Conservation (phyloP, 2,329 filamentous ascomycete genomes). For the Hymenotorrendiella dingleyae region DNA sequence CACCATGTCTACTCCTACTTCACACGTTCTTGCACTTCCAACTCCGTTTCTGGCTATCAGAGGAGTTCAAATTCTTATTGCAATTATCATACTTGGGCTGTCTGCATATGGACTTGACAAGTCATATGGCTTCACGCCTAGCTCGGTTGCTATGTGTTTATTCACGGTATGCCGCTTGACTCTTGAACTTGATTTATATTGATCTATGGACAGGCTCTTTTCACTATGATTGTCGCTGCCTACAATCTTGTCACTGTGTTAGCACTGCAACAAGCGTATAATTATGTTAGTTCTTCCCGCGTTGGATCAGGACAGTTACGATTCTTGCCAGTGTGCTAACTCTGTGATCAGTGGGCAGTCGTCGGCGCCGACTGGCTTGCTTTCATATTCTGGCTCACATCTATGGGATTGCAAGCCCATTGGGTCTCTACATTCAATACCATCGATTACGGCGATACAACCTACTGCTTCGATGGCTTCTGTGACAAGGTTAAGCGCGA, state of each 20-base stretch:
- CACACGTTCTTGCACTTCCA: neutral
- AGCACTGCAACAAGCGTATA: neutral
- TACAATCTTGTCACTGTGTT: constrained; percentile 2
- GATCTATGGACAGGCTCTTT: neutral
- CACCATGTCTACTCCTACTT: too few species aligned
- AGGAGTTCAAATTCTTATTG: neutral
- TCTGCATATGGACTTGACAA: constrained; percentile 1
- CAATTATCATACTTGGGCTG: neutral
- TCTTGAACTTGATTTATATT: neutral
- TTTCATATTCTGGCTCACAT: constrained; percentile 5
- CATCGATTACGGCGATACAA: neutral
- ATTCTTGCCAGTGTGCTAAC: neutral
- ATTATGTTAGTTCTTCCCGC: constrained; percentile 1
- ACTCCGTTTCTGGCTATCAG: neutral
- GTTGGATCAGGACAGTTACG: neutral
- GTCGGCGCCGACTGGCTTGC: constrained; percentile 3
- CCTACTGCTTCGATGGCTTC: constrained; percentile 2
- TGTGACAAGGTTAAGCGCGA: too few species aligned
- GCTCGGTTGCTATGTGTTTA: neutral
- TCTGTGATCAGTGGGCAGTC: constrained; percentile 1
- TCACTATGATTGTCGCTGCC: constrained; percentile 1
- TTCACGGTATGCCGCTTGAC: neutral
- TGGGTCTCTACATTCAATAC: neutral
- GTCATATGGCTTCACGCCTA: neutral
- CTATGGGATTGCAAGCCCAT: neutral